Evolutionary conservation across 306 rosid species (phyloP), one percentile per base, ranked within the genome.

Genomic region (Begonia loranthoides): DNA sequence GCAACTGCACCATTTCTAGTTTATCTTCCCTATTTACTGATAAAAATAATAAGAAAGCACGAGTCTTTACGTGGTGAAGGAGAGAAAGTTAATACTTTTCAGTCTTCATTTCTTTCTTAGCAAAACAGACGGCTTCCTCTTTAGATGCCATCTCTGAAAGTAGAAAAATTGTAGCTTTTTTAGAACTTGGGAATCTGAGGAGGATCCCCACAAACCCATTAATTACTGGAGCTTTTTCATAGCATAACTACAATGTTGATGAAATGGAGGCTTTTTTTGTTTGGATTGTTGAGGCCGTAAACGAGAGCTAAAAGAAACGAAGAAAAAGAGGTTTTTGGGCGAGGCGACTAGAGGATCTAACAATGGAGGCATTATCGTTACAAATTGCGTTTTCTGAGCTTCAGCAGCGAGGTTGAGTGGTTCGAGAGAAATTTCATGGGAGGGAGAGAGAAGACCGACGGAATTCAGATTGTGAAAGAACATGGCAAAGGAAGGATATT

Each of bases 201-300:
- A 80, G 87, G 24, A 85, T 76, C 78, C 80, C 97, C 71, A 90
- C 65, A 58, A 90, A 81, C 22, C 90, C 92, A 47, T 85, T 82
- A 50, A 90, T 72, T n/a, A 82, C 75, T 0, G 83, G 69, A 62
- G 94, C 87, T 49, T 80, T n/a, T 80, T 41, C 87, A 66, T 49
- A 90, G 69, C 87, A 82, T 76, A 58, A 53, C 61, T 43, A 41
- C 50, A 38, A 59, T 54, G 43, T 84, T 87, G 66, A 66, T 52
- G 39, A 80, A 55, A 17, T 81, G n/a, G n/a, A n/a, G n/a, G n/a
- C n/a, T n/a, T n/a, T n/a, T n/a, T 15, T 52, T 28, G 1, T 49
- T 66, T 17, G 66, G 79, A 64, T 66, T 58, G 3, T 45, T 14
- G 70, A 83, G 81, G 52, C 69, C 56, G 69, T 67, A 67, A 51